Conservation (phyloP, 257 asterid genomes). For the Haberlea rhodopensis region DNA sequence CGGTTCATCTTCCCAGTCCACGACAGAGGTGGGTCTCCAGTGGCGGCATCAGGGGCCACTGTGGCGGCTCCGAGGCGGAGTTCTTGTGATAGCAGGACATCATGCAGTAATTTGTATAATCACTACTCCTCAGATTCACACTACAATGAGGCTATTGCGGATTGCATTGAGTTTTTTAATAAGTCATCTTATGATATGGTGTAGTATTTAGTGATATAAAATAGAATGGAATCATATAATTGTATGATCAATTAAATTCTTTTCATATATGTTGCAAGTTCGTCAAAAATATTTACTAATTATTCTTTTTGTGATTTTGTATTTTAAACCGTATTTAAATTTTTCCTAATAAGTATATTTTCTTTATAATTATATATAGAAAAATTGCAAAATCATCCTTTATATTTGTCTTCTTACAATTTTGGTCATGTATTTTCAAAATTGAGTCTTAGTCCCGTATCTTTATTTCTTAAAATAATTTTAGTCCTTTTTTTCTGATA, state of each 20-base stretch:
- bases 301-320: too few relatives aligned
- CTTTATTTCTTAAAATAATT: too few relatives aligned
- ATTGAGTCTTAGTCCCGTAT: too few relatives aligned
- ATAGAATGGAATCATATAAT: conserved; percentile 23
- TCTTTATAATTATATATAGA: too few relatives aligned
- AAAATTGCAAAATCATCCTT: too few relatives aligned
- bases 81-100: conserved; percentile 18
- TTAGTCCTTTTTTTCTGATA: too few relatives aligned
- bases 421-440: too few relatives aligned
- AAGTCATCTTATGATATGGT: conserved; percentile 31
- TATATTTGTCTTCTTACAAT: too few relatives aligned
- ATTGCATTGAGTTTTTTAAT: conserved; percentile 35
- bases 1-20: conserved; percentile 19
- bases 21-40: background rate
- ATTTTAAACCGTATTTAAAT: too few relatives aligned
- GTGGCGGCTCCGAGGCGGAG: conserved; percentile 5
- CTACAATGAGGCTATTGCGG: conserved; percentile 31
- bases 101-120: conserved; percentile 20
- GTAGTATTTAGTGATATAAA: conserved; percentile 21
- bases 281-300: background rate
- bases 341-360: too few relatives aligned
- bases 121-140: conserved; percentile 28
- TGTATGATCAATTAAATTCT: background rate
- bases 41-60: background rate
- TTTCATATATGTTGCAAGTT: conserved; percentile 4